Evolutionary conservation across 75 land plant species (phyloP).

Genomic region (Selaginella moellendorffii): DNA sequence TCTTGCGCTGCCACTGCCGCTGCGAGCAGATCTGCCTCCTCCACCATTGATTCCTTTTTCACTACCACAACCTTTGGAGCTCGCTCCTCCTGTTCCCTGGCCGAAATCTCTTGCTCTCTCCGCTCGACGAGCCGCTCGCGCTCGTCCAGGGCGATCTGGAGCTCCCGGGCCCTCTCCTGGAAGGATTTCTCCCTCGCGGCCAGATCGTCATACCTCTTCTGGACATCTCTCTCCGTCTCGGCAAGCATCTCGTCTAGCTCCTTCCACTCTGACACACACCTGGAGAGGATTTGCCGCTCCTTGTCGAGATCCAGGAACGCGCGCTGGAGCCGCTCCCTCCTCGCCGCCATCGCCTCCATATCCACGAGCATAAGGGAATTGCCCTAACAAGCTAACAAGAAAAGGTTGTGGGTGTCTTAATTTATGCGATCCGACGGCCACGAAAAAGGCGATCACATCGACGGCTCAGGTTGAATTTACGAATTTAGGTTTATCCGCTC

Average conservation of each 20-base stretch:
- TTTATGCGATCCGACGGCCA: too few relatives aligned
- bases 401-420: too few relatives aligned
- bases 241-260: constrained; percentile 37
- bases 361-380: too few relatives aligned
- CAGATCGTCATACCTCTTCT: constrained; percentile 17
- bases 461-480: too few relatives aligned
- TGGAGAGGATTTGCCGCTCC: constrained; percentile 22
- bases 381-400: too few relatives aligned
- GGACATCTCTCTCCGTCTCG: constrained; percentile 24
- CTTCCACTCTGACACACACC: constrained; percentile 30
- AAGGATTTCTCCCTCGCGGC: constrained; percentile 11
- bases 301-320: constrained; percentile 31
- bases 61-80: not conserved
- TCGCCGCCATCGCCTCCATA: constrained; percentile 17
- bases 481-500: too few relatives aligned
- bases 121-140: not conserved
- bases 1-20: not conserved
- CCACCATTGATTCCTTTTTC: not conserved
- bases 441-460: too few relatives aligned
- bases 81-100: not conserved
- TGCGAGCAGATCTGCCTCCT: not conserved
- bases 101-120: not conserved
- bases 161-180: not conserved
- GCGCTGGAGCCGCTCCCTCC: constrained; percentile 26
- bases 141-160: not conserved